Evolutionary conservation across 805 yeast genomes (phyloP).

Genomic region (Kodamaea kakaduensis): DNA sequence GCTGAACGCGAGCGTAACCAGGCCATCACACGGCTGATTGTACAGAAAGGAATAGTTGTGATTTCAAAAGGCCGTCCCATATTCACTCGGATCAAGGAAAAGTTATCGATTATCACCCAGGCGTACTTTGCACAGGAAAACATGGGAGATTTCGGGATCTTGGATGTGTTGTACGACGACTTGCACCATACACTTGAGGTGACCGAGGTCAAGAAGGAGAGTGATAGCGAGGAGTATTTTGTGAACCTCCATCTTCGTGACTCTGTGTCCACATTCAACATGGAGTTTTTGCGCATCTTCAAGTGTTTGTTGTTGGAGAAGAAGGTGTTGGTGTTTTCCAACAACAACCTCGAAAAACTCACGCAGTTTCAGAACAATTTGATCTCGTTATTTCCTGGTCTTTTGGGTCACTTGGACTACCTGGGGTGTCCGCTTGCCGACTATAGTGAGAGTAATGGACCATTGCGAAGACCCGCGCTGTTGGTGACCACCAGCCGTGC

Average conservation of each 20-base stretch:
- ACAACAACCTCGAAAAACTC: slow-evolving; percentile 68
- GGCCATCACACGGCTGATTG: slow-evolving; percentile 78
- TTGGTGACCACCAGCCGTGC: slow-evolving; percentile 73
- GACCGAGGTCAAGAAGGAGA: slow-evolving; percentile 16
- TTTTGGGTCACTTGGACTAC: slow-evolving; percentile 66
- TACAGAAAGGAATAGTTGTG: slow-evolving; percentile 88
- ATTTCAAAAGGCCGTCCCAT: slow-evolving; percentile 77
- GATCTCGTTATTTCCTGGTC: slow-evolving; percentile 77
- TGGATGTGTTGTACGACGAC: slow-evolving; percentile 68
- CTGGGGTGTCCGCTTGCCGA: slow-evolving; percentile 74
- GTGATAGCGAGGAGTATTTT: slow-evolving; percentile 37
- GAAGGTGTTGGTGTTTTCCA: slow-evolving; percentile 69
- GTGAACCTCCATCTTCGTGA: slow-evolving; percentile 72
- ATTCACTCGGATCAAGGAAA: slow-evolving; percentile 83
- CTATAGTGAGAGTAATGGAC: slow-evolving; percentile 46
- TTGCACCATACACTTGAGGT: slow-evolving; percentile 30
- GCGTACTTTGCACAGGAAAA: slow-evolving; percentile 80
- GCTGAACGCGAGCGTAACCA: slow-evolving; percentile 44
- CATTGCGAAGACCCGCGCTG: slow-evolving; percentile 56
- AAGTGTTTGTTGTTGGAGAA: slow-evolving; percentile 78
- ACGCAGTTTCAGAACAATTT: slow-evolving; percentile 82
- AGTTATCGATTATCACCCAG: slow-evolving; percentile 81
- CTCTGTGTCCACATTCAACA: slow-evolving; percentile 54
- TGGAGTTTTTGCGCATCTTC: slow-evolving; percentile 59
- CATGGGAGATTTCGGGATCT: slow-evolving; percentile 64